Evolutionary conservation across 352 stramenopile species (phyloP), one percentile per base, ranked within the genome.

Genomic region (Phytophthora lateralis): DNA sequence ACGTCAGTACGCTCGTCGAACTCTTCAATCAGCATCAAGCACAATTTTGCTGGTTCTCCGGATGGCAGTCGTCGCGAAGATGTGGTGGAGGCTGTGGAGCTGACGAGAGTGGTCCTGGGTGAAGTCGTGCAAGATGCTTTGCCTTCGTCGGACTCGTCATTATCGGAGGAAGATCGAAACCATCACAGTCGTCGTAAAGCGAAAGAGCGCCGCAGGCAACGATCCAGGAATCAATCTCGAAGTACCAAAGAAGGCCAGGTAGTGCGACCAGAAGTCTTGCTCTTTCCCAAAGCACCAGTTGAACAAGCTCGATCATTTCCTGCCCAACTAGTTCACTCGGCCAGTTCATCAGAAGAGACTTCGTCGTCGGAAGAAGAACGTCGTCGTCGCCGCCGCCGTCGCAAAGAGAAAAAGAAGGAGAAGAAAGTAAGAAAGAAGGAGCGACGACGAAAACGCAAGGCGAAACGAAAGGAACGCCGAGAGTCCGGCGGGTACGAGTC

Each of bases 61-160:
- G 30, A 47, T 15, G 51, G 17, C 6, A 63, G 11, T 34, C 46
- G 8, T 9, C 32, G n/a, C 20, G 53, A 49, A 9, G 8, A 49
- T 20, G n/a, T 53, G 3, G 48, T 17, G 30, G 60, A 66, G 39
- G 32, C 53, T 46, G 59, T 57, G 27, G 54, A 52, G 32, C 10
- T 66, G 21, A 45, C 37, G 3, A 38, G 46, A 5, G 50, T 35
- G 6, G 45, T 41, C 1, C 29, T 67, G 5, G 57, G 56, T 15
- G 45, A 67, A 30, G 75, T 79, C 21, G 66, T 74, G 6, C 54
- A 71, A 5, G 63, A 83, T 34, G 75, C 69, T 2, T 63, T 83
- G 8, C 75, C 75, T 12, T 76, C 68, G 2, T 70, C 65, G 11
- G 69, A 74, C n/a, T 74, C 64, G 1, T 80, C 61, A 6, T 60